Conservation (phyloP, 2,329 filamentous ascomycete genomes). For the Penicillium sp. region DNA sequence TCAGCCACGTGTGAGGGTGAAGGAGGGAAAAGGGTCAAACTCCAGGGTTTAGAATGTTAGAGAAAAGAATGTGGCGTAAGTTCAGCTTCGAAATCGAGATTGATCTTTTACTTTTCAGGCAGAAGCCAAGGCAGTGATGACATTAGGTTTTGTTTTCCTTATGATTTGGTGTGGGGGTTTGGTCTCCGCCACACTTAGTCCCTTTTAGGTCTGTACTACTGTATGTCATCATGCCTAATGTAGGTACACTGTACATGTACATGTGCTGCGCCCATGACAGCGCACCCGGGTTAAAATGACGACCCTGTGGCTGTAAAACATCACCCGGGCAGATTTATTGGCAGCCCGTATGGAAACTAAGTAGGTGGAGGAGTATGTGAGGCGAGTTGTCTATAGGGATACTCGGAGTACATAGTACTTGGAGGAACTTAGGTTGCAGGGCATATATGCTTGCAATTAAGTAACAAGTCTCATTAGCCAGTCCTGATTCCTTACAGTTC, state of each 20-base stretch:
- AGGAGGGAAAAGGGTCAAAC: neutral
- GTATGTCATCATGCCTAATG: neutral
- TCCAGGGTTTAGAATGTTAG: neutral
- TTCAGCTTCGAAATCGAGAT: neutral
- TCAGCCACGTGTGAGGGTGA: slow-evolving; percentile 19
- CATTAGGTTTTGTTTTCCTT: slow-evolving; percentile 16
- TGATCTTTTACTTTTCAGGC: slow-evolving; percentile 17
- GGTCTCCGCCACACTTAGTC: neutral
- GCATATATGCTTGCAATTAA: too few relatives aligned
- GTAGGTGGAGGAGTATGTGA: neutral
- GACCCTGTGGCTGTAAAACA: neutral
- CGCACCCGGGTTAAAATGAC: neutral
- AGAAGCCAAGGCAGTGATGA: slow-evolving; percentile 19
- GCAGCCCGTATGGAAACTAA: neutral
- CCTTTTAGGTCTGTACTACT: neutral
- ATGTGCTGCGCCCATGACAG: neutral
- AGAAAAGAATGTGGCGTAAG: neutral
- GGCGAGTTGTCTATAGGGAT: neutral
- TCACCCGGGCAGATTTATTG: neutral
- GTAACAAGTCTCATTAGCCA: slow-evolving; percentile 19
- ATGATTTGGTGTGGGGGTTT: neutral
- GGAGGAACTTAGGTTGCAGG: too few relatives aligned
- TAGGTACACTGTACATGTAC: neutral
- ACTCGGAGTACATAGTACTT: too few relatives aligned
- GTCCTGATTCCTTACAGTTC: slow-evolving; percentile 49